Evolutionary conservation across 2,329 filamentous ascomycete genomes (phyloP).

Genomic region (Penicillium palitans): DNA sequence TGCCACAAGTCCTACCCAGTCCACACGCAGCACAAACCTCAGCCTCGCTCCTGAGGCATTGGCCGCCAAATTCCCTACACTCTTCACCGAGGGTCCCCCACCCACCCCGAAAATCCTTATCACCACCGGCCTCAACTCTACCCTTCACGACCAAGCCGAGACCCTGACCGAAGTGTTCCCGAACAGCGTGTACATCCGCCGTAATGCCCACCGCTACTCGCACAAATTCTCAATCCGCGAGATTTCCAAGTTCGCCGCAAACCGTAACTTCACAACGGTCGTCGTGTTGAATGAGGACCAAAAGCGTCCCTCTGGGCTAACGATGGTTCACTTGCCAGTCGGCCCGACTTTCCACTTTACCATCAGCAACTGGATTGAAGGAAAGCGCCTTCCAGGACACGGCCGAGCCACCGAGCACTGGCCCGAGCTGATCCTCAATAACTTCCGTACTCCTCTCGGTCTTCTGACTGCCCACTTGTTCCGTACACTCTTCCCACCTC

Average conservation of each 20-base stretch:
- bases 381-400: conserved; percentile 83
- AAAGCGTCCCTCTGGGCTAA: conserved; percentile 79
- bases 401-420: conserved; percentile 87
- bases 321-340: conserved; percentile 76
- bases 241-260: conserved; percentile 80
- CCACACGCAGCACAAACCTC: conserved; percentile 60
- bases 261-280: conserved; percentile 79
- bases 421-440: conserved; percentile 86
- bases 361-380: conserved; percentile 87
- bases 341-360: conserved; percentile 93
- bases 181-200: conserved; percentile 75
- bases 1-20: conserved; percentile 56
- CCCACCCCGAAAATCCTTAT: conserved; percentile 80
- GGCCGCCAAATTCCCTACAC: conserved; percentile 59
- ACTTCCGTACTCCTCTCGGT: conserved; percentile 91
- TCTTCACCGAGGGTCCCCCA: conserved; percentile 56
- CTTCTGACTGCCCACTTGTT: conserved; percentile 84
- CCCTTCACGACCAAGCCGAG: conserved; percentile 78
- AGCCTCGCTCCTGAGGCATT: conserved; percentile 62
- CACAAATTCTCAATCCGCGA: conserved; percentile 92
- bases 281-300: conserved; percentile 85
- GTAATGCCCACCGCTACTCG: conserved; percentile 77
- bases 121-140: conserved; percentile 87
- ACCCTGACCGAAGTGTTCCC: conserved; percentile 81
- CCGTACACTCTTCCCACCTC: conserved; percentile 73